Evolutionary conservation across 441 rosid species (phyloP), one percentile per base, ranked within the genome.

Genomic region (Isatis lusitanica): DNA sequence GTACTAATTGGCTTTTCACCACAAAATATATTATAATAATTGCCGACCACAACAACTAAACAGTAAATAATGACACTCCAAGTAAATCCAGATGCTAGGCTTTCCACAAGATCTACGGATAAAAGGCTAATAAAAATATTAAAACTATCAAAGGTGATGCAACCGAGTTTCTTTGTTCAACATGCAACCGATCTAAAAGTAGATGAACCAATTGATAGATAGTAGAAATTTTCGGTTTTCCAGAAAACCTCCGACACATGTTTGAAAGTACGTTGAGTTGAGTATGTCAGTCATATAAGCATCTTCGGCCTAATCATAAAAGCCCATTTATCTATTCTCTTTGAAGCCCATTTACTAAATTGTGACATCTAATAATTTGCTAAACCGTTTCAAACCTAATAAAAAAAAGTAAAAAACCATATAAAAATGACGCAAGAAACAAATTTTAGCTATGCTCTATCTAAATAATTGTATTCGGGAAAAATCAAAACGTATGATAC

Each of bases 291-390:
- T 43, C 6, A 39, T 42, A 8, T 4, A 42, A 62, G 51, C 38
- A 63, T 63, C 9, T 24, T 26, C 16, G 53, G 56, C 74, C 74
- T 59, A 70, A 46, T 47, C 36, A 59, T 5, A 35, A 36, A 59
- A 15, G 1, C 15, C 65, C 70, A 55, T 18, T 35, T 55, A 0
- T 0, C 13, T 69, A 10, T 63, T 50, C 40, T 28, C 31, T 26
- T 36, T 24, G 4, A 61, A 72, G 24, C 56, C 39, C 64, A 63
- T 9, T 31, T 9, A 63, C 35, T 16, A 10, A 12, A 60, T 16
- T 17, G 17, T 28, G 13, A 51, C 63, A 26, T 68, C 42, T 39
- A 4, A 39, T 39, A 4, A 39, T 26, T 50, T 66, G 13, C 13
- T 48, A 17, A 13, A 13, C 48, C 47, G 4, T 48, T 66, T 13